Evolutionary conservation across 2,329 filamentous ascomycete species (phyloP).

Genomic region (Aureobasidium vineae): DNA sequence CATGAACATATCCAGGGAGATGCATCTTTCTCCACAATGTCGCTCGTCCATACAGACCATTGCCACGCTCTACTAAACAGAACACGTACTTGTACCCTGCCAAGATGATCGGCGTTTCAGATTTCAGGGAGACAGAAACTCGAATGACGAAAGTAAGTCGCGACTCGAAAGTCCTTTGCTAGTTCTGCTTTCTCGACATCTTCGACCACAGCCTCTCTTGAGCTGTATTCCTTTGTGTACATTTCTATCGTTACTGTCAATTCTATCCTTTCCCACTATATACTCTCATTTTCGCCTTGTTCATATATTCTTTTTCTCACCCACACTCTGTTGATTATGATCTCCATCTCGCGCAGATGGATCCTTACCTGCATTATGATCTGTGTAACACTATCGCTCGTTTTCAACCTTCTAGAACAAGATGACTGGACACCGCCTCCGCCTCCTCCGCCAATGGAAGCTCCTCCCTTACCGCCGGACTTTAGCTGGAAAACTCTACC

Average conservation of each 20-base stretch:
- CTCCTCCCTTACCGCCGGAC: conserved; percentile 6
- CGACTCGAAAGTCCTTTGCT: conserved; percentile 14
- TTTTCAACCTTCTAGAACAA: conserved; percentile 22
- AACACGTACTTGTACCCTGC: not conserved
- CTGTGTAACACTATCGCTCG: conserved; percentile 24
- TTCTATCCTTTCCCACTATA: not conserved
- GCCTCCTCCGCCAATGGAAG: conserved; percentile 10
- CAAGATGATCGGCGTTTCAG: conserved; percentile 24
- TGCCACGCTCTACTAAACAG: not conserved
- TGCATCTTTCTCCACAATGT: not conserved
- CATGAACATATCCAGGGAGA: not conserved
- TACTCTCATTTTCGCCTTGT: conserved; percentile 2
- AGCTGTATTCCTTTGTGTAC: conserved; percentile 9
- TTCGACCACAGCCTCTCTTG: conserved; percentile 1
- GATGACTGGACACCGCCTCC: conserved; percentile 1
- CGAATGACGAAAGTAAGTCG: not conserved
- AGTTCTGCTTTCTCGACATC: not conserved
- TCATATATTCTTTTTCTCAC: not conserved
- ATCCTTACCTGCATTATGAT: conserved; percentile 25
- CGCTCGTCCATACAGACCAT: not conserved
- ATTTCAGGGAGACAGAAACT: conserved; percentile 11
- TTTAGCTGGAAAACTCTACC: conserved; percentile 38
- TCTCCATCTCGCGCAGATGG: conserved; percentile 25
- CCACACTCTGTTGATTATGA: not conserved
- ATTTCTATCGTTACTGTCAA: conserved; percentile 10